Evolutionary conservation across 257 asterid genomes (phyloP), one percentile per base, ranked within the genome.

Genomic region (Przewalskia tangutica): DNA sequence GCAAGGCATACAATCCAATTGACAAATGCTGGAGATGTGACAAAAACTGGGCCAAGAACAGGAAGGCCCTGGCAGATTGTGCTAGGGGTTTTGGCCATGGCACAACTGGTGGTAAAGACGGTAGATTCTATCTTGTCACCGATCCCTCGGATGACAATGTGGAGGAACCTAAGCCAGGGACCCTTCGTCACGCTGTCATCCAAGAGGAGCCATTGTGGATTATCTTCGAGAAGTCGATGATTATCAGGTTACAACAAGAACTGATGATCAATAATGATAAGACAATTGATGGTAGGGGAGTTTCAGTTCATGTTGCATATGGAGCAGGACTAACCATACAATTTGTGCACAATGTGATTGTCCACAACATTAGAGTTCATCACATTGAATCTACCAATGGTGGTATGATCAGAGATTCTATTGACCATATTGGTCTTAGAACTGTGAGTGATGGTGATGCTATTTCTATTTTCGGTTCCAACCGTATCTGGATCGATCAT

Each of bases 251-350:
- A 6, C 8, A 58, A 1, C 88, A 91, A 56, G 93, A 91, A 50
- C 54, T 91, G 46, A 81, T 94, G 40, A 86, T 91, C 48, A 77
- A 88, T 3, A 86, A 90, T 46, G 85, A 92, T 87, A 94, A 94
- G 86, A 93, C 97, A 7, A 86, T 92, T 23, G 98, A 94, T 77
- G 97, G 98, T 1, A 82, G 98, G 5, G 98, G 97, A 55, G 90
- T 55, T 1, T 81, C 88, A 27, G 91, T 94, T 82, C 94, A 84
- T 80, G 86, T 94, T 50, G 97, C 98, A 4, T 80, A 88, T 42
- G 98, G 97, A 0, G 93, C 97, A 1, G 97, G 98, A 7, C 16
- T 94, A 6, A 91, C 97, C 6, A 77, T 94, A 65, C 98, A 94
- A 27, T 92, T 87, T 46, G 91, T 93, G 54, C 89, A 83, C 56